Evolutionary conservation across 176 grass and related monocot genomes (phyloP), one percentile per base, ranked within the genome.

Genomic region (Tillandsia fasciculata): DNA sequence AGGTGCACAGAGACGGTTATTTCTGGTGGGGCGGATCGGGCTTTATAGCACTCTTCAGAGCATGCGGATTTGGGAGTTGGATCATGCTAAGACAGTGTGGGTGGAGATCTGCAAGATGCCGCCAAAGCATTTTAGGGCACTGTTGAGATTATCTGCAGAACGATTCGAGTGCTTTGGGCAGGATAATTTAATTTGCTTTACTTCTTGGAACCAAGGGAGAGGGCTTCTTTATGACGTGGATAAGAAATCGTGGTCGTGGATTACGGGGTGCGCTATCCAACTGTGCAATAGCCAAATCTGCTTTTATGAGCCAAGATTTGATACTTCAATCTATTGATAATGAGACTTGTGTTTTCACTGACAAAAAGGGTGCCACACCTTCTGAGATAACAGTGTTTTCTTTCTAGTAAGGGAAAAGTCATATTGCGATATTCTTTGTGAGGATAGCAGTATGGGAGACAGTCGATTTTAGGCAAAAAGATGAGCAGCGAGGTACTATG

Each of bases 131-230:
- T 97, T 97, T 23, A 74, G 93, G 68, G 88, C 84, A 33, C 79
- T 97, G 14, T 51, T 97, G 29, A 87, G 93, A 79, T 63, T 97
- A 76, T 97, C 93, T 0, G 89, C 93, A 2, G 93, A 97, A 82
- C 85, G 93, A 64, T 97, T 97, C 7, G 93, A 97, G 69, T 97
- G 93, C 81, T 97, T 97, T 83, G 93, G 93, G 57, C 89, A 97
- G 79, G 93, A 92, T 50, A 97, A 97, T 68, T 80, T 92, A 51
- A 97, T 97, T 27, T 97, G 84, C 78, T 97, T 97, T 81, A 97
- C 93, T 3, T 92, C 89, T 1, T 97, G 93, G 93, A 97, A 97
- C 76, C 93, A 97, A 76, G 93, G 93, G 29, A 97, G 87, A 71
- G 89, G 93, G 49, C 86, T 97, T 64, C 77, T 97, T 3, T 97